Evolutionary conservation across 257 asterid genomes (phyloP).

Genomic region (Nyctanthes arbortristis): DNA sequence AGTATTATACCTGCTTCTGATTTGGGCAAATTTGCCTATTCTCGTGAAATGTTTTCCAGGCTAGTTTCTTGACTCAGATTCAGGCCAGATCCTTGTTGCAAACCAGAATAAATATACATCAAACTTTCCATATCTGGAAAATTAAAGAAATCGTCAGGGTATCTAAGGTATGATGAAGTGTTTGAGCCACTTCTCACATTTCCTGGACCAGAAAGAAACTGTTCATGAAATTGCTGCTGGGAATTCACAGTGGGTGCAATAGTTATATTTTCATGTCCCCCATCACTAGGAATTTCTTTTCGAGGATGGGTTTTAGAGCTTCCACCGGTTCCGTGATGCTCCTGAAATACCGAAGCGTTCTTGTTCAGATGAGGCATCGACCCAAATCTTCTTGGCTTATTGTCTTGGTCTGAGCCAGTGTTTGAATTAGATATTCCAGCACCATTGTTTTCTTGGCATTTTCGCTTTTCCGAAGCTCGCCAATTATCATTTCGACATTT

Average conservation of each 20-base stretch:
- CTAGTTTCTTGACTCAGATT: background rate
- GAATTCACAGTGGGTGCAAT: background rate
- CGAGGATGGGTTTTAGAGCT: background rate
- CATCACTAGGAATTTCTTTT: background rate
- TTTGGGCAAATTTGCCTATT: slow-evolving; percentile 3
- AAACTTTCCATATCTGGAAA: slow-evolving; percentile 25
- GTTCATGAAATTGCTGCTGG: slow-evolving; percentile 8
- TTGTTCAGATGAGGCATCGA: slow-evolving; percentile 35
- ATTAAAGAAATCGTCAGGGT: slow-evolving; percentile 23
- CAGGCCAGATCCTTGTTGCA: slow-evolving; percentile 17
- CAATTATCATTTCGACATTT: slow-evolving; percentile 56
- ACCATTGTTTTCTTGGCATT: background rate
- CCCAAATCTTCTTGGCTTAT: slow-evolving; percentile 38
- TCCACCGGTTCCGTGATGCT: background rate
- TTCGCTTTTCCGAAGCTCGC: slow-evolving; percentile 39
- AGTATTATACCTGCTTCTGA: slow-evolving; percentile 25
- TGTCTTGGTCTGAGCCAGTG: background rate
- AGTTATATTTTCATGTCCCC: background rate
- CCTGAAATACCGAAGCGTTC: background rate
- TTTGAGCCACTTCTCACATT: background rate
- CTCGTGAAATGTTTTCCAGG: background rate
- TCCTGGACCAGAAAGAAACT: slow-evolving; percentile 11
- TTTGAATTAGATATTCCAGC: background rate
- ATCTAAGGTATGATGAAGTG: slow-evolving; percentile 19
- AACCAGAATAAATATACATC: slow-evolving; percentile 10